Conservation (phyloP, 2,329 filamentous ascomycete genomes). For the Botrytis porri region DNA sequence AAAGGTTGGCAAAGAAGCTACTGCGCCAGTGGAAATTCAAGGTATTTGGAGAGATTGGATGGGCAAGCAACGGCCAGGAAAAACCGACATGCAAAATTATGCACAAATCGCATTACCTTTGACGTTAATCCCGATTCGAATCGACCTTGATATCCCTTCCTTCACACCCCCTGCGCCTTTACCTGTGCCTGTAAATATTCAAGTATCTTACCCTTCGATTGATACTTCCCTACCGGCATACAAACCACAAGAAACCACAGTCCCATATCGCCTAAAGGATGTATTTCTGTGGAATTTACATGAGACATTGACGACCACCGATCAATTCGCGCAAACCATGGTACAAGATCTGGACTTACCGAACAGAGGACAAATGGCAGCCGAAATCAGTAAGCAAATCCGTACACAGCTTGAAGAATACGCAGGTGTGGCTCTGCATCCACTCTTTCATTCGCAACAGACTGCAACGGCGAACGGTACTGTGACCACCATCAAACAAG, state of each 20-base stretch:
- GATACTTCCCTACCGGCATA: conserved; percentile 77
- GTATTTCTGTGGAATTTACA: conserved; percentile 98
- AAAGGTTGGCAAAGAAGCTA: conserved; percentile 79
- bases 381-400: conserved; percentile 89
- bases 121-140: conserved; percentile 90
- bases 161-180: conserved; percentile 66
- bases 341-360: conserved; percentile 93
- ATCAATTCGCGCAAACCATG: conserved; percentile 87
- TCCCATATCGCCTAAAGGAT: conserved; percentile 86
- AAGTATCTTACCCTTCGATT: conserved; percentile 49
- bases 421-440: conserved; percentile 88
- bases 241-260: conserved; percentile 72
- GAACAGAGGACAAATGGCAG: conserved; percentile 64
- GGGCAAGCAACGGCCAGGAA: conserved; percentile 61
- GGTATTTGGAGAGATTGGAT: conserved; percentile 97
- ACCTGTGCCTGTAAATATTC: conserved; percentile 58
- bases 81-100: conserved; percentile 58
- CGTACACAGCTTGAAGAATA: conserved; percentile 95
- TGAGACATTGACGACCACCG: conserved; percentile 88
- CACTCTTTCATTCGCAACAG: conserved; percentile 70
- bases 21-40: conserved; percentile 76
- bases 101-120: conserved; percentile 75
- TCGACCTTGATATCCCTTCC: conserved; percentile 86
- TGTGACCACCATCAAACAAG: conserved; percentile 37
- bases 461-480: conserved; percentile 36